Evolutionary conservation across 2,329 filamentous ascomycete species (phyloP).

Genomic region (Colletotrichum sp.): DNA sequence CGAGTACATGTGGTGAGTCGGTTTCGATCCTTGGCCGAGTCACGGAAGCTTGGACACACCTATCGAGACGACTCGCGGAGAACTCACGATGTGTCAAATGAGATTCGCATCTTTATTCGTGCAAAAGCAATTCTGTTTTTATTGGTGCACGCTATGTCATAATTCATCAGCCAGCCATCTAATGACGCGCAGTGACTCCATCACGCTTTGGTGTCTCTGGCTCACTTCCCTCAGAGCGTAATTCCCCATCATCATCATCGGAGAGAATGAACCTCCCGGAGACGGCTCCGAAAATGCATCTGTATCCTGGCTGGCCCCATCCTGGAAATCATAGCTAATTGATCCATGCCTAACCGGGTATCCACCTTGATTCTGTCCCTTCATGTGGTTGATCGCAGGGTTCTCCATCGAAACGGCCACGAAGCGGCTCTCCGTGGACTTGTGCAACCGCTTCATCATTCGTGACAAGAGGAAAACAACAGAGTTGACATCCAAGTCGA

Average conservation of each 20-base stretch:
- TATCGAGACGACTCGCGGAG: neutral
- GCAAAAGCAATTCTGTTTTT: neutral
- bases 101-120: neutral
- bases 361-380: neutral
- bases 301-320: neutral
- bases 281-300: neutral
- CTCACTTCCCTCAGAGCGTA: constrained; percentile 2
- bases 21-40: neutral
- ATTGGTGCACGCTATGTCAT: constrained; percentile 1
- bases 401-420: neutral
- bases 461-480: constrained; percentile 8
- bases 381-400: neutral
- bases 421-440: constrained; percentile 8
- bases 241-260: constrained; percentile 3
- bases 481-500: constrained; percentile 11
- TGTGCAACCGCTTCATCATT: constrained; percentile 15
- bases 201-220: constrained; percentile 8
- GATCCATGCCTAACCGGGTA: neutral
- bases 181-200: constrained; percentile 15
- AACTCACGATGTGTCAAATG: neutral
- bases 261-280: neutral
- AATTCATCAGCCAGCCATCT: constrained; percentile 16
- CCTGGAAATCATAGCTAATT: constrained; percentile 4
- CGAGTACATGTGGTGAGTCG: neutral
- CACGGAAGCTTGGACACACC: neutral